A percentile compares a stretch with the other conserved stretches of the same genome.
These are phyloP conservation scores for Microdochium paspali DNA, from an alignment of 2,329 filamentous ascomycete genomes.

Conservation along the genomic window DNA sequence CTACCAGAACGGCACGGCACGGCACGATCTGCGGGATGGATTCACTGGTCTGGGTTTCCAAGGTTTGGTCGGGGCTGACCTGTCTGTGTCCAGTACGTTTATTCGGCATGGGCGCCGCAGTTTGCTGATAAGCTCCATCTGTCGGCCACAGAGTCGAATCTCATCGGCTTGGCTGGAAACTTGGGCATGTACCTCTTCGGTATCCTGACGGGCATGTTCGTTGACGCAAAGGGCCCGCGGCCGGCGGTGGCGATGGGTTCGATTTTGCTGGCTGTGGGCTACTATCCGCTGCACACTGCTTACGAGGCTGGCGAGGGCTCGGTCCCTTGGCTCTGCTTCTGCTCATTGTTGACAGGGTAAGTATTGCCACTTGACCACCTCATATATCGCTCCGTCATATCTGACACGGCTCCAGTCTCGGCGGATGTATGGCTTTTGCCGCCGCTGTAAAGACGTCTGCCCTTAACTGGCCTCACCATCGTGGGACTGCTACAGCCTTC, in stretches of 20 bases:
- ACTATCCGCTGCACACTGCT: constrained; percentile 75
- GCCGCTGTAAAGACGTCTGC: constrained; percentile 80
- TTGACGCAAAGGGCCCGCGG: constrained; percentile 74
- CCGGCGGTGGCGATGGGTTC: constrained; percentile 70
- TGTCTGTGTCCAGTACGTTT: constrained; percentile 65
- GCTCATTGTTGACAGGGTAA: constrained; percentile 60
- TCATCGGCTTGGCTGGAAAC: constrained; percentile 80
- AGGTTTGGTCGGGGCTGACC: background rate
- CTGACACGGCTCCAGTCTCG: constrained; percentile 45
- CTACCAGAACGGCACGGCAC: background rate
- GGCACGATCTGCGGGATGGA: background rate
- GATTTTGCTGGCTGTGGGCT: constrained; percentile 64
- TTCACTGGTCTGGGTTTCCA: too few species aligned
- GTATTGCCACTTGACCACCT: too few species aligned
- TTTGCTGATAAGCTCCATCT: constrained; percentile 81
- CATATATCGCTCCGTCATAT: too few species aligned
- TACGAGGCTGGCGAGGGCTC: constrained; percentile 59
- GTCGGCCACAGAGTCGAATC: constrained; percentile 84
- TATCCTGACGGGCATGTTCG: constrained; percentile 79
- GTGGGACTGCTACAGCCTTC: constrained; percentile 90
- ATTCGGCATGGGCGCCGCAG: constrained; percentile 95
- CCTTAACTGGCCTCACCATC: constrained; percentile 82
- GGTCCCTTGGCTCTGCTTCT: constrained; percentile 63
- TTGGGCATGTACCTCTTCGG: constrained; percentile 91
- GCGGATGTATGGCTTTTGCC: constrained; percentile 84